Evolutionary conservation across 257 asterid genomes (phyloP).

Genomic region (Prunella vulgaris): DNA sequence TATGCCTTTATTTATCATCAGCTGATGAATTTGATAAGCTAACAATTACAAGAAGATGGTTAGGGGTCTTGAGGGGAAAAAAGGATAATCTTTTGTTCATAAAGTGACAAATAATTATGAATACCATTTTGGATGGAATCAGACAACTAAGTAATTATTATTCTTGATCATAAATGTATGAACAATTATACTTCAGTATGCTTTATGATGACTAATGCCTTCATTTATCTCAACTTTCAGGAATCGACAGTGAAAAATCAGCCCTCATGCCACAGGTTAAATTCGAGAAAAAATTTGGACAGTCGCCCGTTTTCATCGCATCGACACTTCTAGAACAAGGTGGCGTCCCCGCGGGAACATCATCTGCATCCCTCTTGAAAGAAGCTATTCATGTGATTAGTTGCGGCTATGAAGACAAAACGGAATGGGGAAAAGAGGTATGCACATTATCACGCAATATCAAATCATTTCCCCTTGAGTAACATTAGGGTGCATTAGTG

Average conservation of each 20-base stretch:
- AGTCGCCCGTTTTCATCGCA: slow-evolving; percentile 88
- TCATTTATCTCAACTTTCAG: slow-evolving; percentile 33
- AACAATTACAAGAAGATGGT: not conserved
- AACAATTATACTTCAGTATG: not conserved
- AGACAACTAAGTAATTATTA: no score
- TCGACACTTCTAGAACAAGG: slow-evolving; percentile 87
- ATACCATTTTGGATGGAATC: not conserved
- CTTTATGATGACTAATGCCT: not conserved
- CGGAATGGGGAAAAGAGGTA: slow-evolving; percentile 99
- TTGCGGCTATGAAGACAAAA: slow-evolving; percentile 94
- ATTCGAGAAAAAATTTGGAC: slow-evolving; percentile 88
- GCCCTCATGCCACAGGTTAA: slow-evolving; percentile 81
- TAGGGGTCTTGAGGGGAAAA: not conserved
- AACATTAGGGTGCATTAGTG: no score
- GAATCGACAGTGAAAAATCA: slow-evolving; percentile 72
- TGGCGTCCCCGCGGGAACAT: slow-evolving; percentile 76
- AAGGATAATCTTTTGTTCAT: not conserved
- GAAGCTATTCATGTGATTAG: slow-evolving; percentile 98
- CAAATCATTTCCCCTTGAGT: not conserved
- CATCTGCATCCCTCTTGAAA: slow-evolving; percentile 94
- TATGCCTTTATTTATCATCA: no score
- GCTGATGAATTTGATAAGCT: not conserved
- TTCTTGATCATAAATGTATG: not conserved
- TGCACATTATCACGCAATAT: not conserved
- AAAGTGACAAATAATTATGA: not conserved